Evolutionary conservation across 257 asterid species (phyloP).

Genomic region (Cordia subcordata): DNA sequence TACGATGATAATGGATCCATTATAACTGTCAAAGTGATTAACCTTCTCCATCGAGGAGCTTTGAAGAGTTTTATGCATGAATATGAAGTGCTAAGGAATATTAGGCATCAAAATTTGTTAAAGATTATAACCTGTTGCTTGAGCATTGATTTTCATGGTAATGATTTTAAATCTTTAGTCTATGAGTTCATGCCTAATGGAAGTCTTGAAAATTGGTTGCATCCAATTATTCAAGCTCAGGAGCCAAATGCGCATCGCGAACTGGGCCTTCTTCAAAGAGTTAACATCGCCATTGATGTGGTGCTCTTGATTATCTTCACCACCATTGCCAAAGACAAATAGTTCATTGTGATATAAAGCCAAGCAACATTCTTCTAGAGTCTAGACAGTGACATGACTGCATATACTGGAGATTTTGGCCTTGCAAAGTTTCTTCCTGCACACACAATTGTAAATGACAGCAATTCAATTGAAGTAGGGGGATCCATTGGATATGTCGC

Average conservation of each 20-base stretch:
- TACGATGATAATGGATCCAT: too few species aligned
- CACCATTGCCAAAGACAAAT: conserved; percentile 1
- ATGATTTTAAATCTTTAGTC: conserved; percentile 1
- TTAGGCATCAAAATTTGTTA: background rate
- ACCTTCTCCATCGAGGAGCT: too few species aligned
- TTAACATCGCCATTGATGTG: background rate
- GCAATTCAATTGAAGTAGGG: conserved; percentile 7
- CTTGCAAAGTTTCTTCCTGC: conserved; percentile 10
- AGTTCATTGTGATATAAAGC: conserved; percentile 22
- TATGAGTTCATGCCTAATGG: too few species aligned
- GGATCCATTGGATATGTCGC: conserved; percentile 23
- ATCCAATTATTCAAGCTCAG: too few species aligned
- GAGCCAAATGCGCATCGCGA: background rate
- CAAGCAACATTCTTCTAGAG: conserved; percentile 15
- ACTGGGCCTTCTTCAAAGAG: background rate
- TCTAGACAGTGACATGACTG: conserved; percentile 11
- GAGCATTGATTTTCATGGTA: background rate
- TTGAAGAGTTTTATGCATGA: too few species aligned
- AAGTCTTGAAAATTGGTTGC: background rate
- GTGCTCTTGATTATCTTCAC: conserved; percentile 16
- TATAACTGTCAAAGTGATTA: too few species aligned
- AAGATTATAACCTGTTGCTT: background rate
- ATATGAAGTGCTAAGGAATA: background rate
- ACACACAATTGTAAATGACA: background rate
- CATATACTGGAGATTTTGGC: conserved; percentile 18